Evolutionary conservation across 2,329 filamentous ascomycete species (phyloP).

Genomic region (Sclerotinia minor): DNA sequence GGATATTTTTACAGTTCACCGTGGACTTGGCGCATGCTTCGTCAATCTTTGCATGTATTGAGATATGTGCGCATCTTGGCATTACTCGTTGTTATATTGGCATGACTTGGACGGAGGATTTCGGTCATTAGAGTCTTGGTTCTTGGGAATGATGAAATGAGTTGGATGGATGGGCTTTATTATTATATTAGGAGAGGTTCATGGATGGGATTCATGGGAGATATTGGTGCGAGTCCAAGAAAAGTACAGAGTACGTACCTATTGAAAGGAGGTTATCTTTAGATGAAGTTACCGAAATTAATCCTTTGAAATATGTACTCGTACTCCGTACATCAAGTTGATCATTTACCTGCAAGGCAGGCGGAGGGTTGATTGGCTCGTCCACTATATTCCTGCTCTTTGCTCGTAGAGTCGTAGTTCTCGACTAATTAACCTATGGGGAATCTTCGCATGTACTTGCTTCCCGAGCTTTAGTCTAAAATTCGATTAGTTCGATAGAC

Average conservation of each 20-base stretch:
- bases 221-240: background rate
- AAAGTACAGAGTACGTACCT: no score
- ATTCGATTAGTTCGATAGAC: background rate
- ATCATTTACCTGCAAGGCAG: background rate
- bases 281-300: conserved; percentile 4
- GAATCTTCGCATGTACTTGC: background rate
- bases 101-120: no score
- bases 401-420: background rate
- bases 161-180: background rate
- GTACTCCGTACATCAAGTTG: no score
- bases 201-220: background rate
- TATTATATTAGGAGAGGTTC: background rate
- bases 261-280: background rate
- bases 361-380: background rate
- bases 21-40: no score
- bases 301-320: no score
- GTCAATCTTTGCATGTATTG: no score
- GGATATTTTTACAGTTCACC: no score
- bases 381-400: background rate
- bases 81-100: no score
- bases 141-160: no score
- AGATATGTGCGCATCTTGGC: no score
- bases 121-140: no score
- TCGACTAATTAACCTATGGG: background rate
- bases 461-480: background rate